Evolutionary conservation across 768 basidiomycete species (phyloP), one percentile per base, ranked within the genome.

Genomic region (Chalciporus piperatus): DNA sequence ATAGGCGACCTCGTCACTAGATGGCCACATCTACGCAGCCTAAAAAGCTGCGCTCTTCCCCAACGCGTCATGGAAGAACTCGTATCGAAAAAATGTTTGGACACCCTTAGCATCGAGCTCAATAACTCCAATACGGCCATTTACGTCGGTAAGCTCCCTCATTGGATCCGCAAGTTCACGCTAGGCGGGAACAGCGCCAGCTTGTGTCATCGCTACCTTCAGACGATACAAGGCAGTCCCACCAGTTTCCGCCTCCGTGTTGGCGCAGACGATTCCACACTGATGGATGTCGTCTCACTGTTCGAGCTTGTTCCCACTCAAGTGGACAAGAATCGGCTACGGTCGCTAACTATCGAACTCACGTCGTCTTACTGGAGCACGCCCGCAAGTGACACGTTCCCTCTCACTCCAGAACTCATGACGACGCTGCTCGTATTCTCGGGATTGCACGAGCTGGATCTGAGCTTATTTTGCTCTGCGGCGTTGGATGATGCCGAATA

Each of bases 341-440:
- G 16, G 11, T n/a, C 45, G 16, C 51, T 66, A 42, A 50, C 47
- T 4, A 30, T 64, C 46, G 59, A 66, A 35, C 46, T 66, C 39
- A 66, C 61, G 3, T 67, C 63, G 12, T 64, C 65, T 1, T 67
- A 67, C 35, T 67, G 65, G 62, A 58, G 54, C 16, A 54, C 58
- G 2, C 58, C 60, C 0, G 51, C 59, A 3, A 59, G 55, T 48
- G 62, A 66, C 25, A 52, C 62, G 4, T 64, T 64, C 44, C 39
- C 41, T 1, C 64, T 66, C 25, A 55, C 60, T 0, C 13, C 55
- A 2, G 13, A 52, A 10, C 19, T 64, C 16, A 30, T 66, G 0
- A 32, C 50, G 5, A 52, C 62, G 7, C 30, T 67, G 9, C 28
- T 55, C 0, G 47, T 39, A 1, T 66, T 66, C 42, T 40, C 55